Percentiles rank a stretch among this genome's conserved stretches.
Conservation (phyloP, 345 rosid species). For the Acer campestre region DNA sequence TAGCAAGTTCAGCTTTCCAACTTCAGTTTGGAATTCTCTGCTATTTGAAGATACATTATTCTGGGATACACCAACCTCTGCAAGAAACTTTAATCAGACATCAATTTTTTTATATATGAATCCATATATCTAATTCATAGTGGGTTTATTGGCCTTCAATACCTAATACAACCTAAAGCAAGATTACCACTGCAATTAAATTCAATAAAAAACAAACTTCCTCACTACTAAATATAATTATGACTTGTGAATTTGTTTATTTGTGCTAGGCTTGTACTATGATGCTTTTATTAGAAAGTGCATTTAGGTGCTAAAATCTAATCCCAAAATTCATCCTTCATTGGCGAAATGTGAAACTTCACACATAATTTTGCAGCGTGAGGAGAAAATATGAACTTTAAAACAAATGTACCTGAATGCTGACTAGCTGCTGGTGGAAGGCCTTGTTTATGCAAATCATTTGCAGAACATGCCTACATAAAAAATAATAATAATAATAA, state of each 20-base stretch:
- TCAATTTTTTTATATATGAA: constrained; percentile 8
- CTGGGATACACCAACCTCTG: constrained; percentile 65
- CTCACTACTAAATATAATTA: constrained; percentile 10
- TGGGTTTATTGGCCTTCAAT: neutral
- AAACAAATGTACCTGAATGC: constrained; percentile 43
- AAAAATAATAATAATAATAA: neutral
- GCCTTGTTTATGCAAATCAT: constrained; percentile 47
- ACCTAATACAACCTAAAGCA: neutral
- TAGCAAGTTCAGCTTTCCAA: constrained; percentile 60
- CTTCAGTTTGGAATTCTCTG: constrained; percentile 58
- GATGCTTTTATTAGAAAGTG: neutral
- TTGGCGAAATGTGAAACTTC: neutral
- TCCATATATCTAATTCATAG: neutral
- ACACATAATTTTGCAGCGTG: neutral
- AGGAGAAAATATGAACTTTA: neutral
- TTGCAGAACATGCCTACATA: constrained; percentile 49
- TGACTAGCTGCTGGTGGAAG: constrained; percentile 40
- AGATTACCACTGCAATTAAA: neutral
- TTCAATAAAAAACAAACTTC: neutral
- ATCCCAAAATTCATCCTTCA: neutral
- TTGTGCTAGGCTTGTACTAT: neutral
- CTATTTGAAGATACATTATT: constrained; percentile 47
- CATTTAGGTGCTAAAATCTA: neutral
- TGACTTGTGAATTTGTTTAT: neutral
- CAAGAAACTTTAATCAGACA: constrained; percentile 34